Conservation (phyloP, 352 stramenopile genomes). For the Peronosclerospora sorghi region DNA sequence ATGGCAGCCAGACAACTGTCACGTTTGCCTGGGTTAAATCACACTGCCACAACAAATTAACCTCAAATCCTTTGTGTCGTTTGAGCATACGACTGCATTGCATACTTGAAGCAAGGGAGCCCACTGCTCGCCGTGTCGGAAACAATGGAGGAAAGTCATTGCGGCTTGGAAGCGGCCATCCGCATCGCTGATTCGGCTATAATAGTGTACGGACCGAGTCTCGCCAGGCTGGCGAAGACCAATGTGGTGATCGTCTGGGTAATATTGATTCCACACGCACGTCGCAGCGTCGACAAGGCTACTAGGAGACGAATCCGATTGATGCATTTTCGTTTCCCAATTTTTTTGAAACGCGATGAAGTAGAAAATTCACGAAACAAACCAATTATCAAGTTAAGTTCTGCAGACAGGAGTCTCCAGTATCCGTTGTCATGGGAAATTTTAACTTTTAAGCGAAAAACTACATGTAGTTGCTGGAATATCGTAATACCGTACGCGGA, state of each 20-base stretch:
- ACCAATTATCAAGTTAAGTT: no score
- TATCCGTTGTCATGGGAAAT: no score
- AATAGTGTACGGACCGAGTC: constrained; percentile 32
- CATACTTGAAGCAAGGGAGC: constrained; percentile 29
- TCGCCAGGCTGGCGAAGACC: constrained; percentile 27
- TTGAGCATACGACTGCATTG: neutral
- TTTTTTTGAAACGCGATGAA: no score
- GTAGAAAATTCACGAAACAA: no score
- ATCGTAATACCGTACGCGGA: no score
- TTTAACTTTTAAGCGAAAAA: no score
- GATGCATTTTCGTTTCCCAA: no score
- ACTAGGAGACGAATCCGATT: constrained; percentile 13
- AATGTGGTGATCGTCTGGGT: constrained; percentile 53
- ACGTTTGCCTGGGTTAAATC: constrained; percentile 39
- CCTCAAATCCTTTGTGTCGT: neutral
- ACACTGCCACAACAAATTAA: constrained; percentile 17
- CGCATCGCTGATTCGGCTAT: constrained; percentile 34
- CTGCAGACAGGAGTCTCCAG: no score
- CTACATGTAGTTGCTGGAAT: no score
- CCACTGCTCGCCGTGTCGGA: constrained; percentile 39
- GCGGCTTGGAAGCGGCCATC: constrained; percentile 48
- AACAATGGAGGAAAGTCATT: constrained; percentile 46
- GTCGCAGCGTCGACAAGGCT: constrained; percentile 35
- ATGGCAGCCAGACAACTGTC: constrained; percentile 40
- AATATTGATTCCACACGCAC: constrained; percentile 71